phyloP scores from a whole-genome alignment of 768 basidiomycete species.

The Phylloporus scabripes region DNA sequence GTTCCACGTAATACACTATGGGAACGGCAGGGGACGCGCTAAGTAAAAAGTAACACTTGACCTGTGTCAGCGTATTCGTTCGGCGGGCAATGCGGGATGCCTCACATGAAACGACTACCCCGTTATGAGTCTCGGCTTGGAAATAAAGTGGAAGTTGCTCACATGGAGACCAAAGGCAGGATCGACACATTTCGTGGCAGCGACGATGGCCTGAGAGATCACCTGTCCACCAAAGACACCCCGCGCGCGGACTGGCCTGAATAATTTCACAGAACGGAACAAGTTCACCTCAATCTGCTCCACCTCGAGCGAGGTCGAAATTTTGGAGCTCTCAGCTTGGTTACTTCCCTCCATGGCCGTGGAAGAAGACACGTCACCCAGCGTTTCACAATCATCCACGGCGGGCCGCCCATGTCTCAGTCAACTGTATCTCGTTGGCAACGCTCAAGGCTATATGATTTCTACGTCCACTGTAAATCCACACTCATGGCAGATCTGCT shows the following conservation, averaged over 20 bases:
- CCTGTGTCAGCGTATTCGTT: constrained; percentile 4
- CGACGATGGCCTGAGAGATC: constrained; percentile 79
- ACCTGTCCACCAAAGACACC: constrained; percentile 90
- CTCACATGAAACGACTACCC: constrained; percentile 68
- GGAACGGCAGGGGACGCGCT: constrained; percentile 69
- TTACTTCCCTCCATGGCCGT: constrained; percentile 35
- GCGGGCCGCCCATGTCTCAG: background rate
- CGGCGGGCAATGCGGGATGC: background rate
- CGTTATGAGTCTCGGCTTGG: background rate
- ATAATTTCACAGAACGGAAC: constrained; percentile 72
- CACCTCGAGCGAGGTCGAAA: constrained; percentile 70
- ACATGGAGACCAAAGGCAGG: constrained; percentile 67
- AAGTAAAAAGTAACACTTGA: constrained; percentile 75
- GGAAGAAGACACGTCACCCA: background rate
- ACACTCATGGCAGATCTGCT: constrained; percentile 82
- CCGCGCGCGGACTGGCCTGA: constrained; percentile 52
- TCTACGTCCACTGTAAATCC: constrained; percentile 91
- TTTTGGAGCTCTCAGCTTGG: constrained; percentile 60
- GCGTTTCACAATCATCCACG: background rate
- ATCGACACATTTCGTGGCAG: constrained; percentile 71
- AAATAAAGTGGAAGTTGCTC: constrained; percentile 26
- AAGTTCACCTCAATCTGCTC: constrained; percentile 73
- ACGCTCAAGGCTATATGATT: constrained; percentile 45
- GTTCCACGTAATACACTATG: constrained; percentile 74
- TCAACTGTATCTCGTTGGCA: background rate